These are phyloP conservation scores for Pythium grandisporangium DNA, from an alignment of 352 stramenopile species.

Conservation along the genomic window DNA sequence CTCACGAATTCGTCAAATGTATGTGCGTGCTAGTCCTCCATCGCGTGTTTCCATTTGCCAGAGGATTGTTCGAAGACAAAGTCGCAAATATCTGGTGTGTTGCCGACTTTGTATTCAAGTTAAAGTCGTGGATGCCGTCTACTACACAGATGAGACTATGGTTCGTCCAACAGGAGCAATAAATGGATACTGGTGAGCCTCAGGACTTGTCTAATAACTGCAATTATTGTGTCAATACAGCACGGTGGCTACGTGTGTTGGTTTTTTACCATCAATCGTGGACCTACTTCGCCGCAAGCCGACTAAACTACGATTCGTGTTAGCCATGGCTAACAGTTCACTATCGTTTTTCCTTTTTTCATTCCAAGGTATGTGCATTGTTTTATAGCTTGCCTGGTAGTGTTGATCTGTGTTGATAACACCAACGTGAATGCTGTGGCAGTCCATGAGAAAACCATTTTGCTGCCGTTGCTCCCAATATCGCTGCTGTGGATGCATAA, in stretches of 20 bases:
- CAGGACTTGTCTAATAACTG: too few relatives aligned
- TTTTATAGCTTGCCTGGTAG: not conserved
- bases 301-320: conserved; percentile 66
- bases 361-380: conserved; percentile 86
- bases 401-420: not conserved
- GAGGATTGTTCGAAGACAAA: conserved; percentile 98
- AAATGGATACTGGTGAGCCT: too few relatives aligned
- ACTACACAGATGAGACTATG: conserved; percentile 65
- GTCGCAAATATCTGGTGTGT: conserved; percentile 96
- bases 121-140: conserved; percentile 37
- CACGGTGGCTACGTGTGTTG: conserved; percentile 68
- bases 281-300: conserved; percentile 59
- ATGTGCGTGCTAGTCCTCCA: conserved; percentile 57
- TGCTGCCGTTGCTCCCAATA: conserved; percentile 89
- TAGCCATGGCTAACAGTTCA: conserved; percentile 78
- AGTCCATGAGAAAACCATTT: conserved; percentile 97
- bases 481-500: conserved; percentile 73
- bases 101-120: conserved; percentile 74
- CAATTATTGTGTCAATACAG: conserved; percentile 14
- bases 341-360: conserved; percentile 95
- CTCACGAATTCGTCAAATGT: too few relatives aligned
- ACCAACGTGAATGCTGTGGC: not conserved
- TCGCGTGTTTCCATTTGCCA: conserved; percentile 93
- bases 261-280: conserved; percentile 81
- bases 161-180: too few relatives aligned